phyloP scores from a whole-genome alignment of 2,329 filamentous ascomycete species.

The Ophiostoma montium region DNA sequence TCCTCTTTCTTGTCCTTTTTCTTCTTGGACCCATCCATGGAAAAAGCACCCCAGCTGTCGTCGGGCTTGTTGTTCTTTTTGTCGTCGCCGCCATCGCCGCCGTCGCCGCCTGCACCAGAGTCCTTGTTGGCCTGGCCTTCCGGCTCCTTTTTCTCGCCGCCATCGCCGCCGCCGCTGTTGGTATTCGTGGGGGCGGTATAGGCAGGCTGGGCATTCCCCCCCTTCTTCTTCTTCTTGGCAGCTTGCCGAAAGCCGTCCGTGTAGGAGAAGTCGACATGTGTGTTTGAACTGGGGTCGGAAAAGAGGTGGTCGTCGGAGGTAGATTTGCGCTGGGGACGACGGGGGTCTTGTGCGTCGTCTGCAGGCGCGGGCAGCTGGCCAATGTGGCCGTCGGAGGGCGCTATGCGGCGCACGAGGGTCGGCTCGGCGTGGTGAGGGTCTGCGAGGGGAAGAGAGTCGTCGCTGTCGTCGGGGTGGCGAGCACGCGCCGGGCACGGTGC shows the following conservation, averaged over 20 bases:
- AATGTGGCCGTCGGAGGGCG: neutral
- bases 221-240: slow-evolving; percentile 41
- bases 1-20: slow-evolving; percentile 38
- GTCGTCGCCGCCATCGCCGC: slow-evolving; percentile 15
- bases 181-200: slow-evolving; percentile 22
- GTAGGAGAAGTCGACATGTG: slow-evolving; percentile 43
- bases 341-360: neutral
- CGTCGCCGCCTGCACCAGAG: slow-evolving; percentile 20
- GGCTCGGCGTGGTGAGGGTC: slow-evolving; percentile 13
- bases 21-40: slow-evolving; percentile 32
- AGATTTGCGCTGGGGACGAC: slow-evolving; percentile 9
- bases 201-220: slow-evolving; percentile 7
- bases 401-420: slow-evolving; percentile 7
- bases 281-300: slow-evolving; percentile 28
- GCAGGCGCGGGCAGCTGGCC: slow-evolving; percentile 1
- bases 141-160: slow-evolving; percentile 21
- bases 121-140: slow-evolving; percentile 17
- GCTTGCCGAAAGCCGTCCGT: slow-evolving; percentile 39
- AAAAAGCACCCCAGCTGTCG: slow-evolving; percentile 31
- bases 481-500: neutral
- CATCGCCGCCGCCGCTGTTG: slow-evolving; percentile 24
- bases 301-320: slow-evolving; percentile 23
- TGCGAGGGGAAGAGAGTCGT: slow-evolving; percentile 10
- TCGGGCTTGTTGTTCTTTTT: slow-evolving; percentile 19
- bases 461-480: slow-evolving; percentile 8